phyloP scores from a whole-genome alignment of 176 grass and related monocot genomes.

The Paspalum vaginatum region DNA sequence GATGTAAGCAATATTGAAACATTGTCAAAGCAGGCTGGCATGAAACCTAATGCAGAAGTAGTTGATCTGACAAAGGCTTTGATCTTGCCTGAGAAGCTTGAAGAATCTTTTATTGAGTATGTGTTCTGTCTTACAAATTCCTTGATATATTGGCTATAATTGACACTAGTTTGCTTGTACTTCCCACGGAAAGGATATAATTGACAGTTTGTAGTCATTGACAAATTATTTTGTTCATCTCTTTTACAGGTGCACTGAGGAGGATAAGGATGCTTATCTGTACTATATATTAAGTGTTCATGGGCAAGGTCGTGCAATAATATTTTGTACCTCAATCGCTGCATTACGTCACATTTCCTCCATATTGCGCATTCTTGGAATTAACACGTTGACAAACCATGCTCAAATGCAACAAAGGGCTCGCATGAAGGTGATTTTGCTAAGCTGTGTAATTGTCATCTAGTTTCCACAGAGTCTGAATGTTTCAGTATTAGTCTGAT shows the following conservation, averaged over 20 bases:
- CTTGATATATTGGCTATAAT: constrained; percentile 11
- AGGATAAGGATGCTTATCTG: constrained; percentile 90
- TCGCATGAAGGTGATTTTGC: constrained; percentile 79
- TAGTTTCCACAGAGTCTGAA: constrained; percentile 18
- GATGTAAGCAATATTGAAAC: constrained; percentile 73
- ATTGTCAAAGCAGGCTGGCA: constrained; percentile 81
- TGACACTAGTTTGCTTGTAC: constrained; percentile 24
- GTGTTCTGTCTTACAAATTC: constrained; percentile 24
- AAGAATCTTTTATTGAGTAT: constrained; percentile 96
- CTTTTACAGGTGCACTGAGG: constrained; percentile 74
- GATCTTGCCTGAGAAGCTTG: constrained; percentile 84
- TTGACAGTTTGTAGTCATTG: constrained; percentile 13
- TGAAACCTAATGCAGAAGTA: constrained; percentile 84
- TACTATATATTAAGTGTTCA: constrained; percentile 96
- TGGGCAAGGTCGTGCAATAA: constrained; percentile 83
- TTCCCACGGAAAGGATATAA: constrained; percentile 10
- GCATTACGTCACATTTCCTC: constrained; percentile 86
- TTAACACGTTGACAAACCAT: constrained; percentile 83
- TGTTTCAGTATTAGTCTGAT: not conserved
- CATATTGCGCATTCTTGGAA: constrained; percentile 64
- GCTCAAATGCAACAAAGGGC: constrained; percentile 99
- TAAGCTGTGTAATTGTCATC: not conserved
- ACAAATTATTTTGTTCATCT: constrained; percentile 29
- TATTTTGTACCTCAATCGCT: constrained; percentile 95
- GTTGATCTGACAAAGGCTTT: constrained; percentile 84